Evolutionary conservation across 2,329 filamentous ascomycete species (phyloP).

Genomic region (Acarospora socialis): DNA sequence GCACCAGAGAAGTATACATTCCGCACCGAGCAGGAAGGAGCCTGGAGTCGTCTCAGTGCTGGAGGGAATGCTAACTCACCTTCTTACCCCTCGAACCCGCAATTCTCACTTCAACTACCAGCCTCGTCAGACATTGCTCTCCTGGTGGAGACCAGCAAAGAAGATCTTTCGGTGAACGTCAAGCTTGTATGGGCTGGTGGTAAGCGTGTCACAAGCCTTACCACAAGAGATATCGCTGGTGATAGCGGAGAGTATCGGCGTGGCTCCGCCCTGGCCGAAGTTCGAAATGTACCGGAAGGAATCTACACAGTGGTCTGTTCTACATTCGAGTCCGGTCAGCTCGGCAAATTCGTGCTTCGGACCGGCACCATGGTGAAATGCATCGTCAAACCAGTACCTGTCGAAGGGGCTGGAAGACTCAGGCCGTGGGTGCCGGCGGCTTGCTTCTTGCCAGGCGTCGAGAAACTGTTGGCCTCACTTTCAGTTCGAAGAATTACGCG

Average conservation of each 20-base stretch:
- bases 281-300: slow-evolving; percentile 48
- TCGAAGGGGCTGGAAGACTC: slow-evolving; percentile 63
- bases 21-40: slow-evolving; percentile 43
- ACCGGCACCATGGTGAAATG: slow-evolving; percentile 44
- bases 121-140: slow-evolving; percentile 53
- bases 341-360: slow-evolving; percentile 58
- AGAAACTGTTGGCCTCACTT: slow-evolving; percentile 40
- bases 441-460: slow-evolving; percentile 34
- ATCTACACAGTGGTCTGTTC: slow-evolving; percentile 81
- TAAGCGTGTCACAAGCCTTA: slow-evolving; percentile 53
- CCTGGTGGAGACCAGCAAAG: slow-evolving; percentile 53
- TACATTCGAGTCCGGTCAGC: slow-evolving; percentile 71
- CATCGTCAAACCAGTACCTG: slow-evolving; percentile 45
- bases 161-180: slow-evolving; percentile 64
- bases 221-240: slow-evolving; percentile 61
- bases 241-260: slow-evolving; percentile 82
- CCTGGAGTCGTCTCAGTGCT: slow-evolving; percentile 66
- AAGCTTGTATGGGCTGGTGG: slow-evolving; percentile 70
- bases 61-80: slow-evolving; percentile 70
- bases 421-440: slow-evolving; percentile 43
- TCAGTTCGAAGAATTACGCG: slow-evolving; percentile 42
- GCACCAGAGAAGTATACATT: slow-evolving; percentile 48
- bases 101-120: slow-evolving; percentile 51
- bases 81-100: slow-evolving; percentile 73
- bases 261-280: slow-evolving; percentile 58